phyloP scores from a whole-genome alignment of 2,329 filamentous ascomycete genomes.

The Exophiala calicioides region DNA sequence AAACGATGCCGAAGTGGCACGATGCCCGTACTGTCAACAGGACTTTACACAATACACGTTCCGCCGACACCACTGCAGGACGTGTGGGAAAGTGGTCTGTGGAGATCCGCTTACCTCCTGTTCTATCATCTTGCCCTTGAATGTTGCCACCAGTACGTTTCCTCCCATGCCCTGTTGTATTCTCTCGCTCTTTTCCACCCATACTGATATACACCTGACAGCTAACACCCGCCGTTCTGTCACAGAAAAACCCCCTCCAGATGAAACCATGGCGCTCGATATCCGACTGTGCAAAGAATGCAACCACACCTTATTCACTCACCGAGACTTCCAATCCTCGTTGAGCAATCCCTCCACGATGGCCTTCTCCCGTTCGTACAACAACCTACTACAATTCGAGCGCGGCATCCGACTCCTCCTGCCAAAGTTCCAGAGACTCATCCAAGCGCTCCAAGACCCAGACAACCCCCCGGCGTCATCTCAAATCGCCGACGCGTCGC shows the following conservation, averaged over 20 bases:
- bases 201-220: constrained; percentile 27
- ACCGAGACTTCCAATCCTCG: constrained; percentile 75
- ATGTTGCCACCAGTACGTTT: constrained; percentile 65
- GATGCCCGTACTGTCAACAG: constrained; percentile 93
- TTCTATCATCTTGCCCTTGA: constrained; percentile 79
- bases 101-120: constrained; percentile 82
- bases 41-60: constrained; percentile 94
- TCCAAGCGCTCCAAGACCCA: constrained; percentile 72
- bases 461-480: constrained; percentile 64
- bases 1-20: constrained; percentile 75
- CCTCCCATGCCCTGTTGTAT: background rate
- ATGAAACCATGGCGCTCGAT: constrained; percentile 65
- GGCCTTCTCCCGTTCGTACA: constrained; percentile 63
- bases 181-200: constrained; percentile 4
- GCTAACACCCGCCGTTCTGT: constrained; percentile 23
- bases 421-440: constrained; percentile 78
- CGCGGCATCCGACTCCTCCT: constrained; percentile 78
- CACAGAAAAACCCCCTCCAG: constrained; percentile 35
- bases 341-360: constrained; percentile 66
- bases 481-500: constrained; percentile 81
- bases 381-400: constrained; percentile 83
- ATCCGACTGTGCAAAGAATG: constrained; percentile 93
- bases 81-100: constrained; percentile 91
- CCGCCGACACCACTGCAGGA: constrained; percentile 87
- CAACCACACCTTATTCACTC: constrained; percentile 68